These are phyloP conservation scores for Clonostachys chloroleuca DNA, from an alignment of 2,329 filamentous ascomycete species.

Conservation along the genomic window DNA sequence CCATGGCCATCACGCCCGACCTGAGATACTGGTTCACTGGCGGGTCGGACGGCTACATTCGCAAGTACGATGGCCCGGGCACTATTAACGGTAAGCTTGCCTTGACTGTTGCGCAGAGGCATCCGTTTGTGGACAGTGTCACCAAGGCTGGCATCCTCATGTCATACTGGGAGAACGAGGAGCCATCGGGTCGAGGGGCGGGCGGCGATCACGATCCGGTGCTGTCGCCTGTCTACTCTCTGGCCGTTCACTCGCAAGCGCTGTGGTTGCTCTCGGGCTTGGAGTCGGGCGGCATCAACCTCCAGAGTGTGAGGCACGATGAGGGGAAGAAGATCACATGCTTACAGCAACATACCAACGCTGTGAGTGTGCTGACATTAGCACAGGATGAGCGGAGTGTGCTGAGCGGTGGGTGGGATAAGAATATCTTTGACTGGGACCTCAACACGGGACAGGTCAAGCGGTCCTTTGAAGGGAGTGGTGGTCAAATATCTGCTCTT, in stretches of 20 bases:
- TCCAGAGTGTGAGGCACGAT: conserved; percentile 90
- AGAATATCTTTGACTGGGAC: conserved; percentile 91
- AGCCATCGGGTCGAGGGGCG: conserved; percentile 43
- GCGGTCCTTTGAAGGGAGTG: conserved; percentile 71
- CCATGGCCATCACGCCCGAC: conserved; percentile 86
- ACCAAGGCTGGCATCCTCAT: conserved; percentile 91
- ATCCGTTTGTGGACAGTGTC: conserved; percentile 96
- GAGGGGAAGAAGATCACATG: conserved; percentile 86
- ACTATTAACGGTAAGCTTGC: conserved; percentile 94
- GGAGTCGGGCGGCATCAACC: conserved; percentile 86
- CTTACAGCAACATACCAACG: conserved; percentile 80
- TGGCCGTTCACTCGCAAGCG: conserved; percentile 85
- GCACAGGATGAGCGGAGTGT: conserved; percentile 82
- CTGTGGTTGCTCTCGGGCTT: conserved; percentile 89
- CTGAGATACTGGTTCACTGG: conserved; percentile 94
- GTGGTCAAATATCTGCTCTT: conserved; percentile 81
- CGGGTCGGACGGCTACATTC: conserved; percentile 90
- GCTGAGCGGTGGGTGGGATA: conserved; percentile 95
- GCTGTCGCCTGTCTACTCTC: conserved; percentile 88
- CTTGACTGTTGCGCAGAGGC: conserved; percentile 89
- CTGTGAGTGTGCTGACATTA: conserved; percentile 82
- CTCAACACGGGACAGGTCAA: conserved; percentile 77
- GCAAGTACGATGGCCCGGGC: conserved; percentile 93
- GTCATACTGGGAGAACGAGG: conserved; percentile 99
- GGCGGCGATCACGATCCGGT: conserved; percentile 52